These are phyloP conservation scores for Fraxinus excelsior DNA, from an alignment of 257 asterid genomes.

Conservation along the genomic window DNA sequence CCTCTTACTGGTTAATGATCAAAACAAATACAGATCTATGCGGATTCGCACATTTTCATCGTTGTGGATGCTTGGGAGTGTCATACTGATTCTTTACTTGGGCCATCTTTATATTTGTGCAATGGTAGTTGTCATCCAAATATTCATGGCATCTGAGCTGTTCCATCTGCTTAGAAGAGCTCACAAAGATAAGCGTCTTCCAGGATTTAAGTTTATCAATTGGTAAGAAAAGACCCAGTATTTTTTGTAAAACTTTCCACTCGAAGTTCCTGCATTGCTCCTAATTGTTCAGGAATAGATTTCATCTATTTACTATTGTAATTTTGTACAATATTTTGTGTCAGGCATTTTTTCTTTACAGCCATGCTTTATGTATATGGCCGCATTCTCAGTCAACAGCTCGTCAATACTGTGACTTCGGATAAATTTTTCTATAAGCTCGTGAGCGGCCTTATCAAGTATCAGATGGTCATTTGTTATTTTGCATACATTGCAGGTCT, in stretches of 20 bases:
- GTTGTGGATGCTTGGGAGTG: constrained; percentile 62
- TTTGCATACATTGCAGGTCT: constrained; percentile 67
- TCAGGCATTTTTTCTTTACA: constrained; percentile 76
- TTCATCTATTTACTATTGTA: neutral
- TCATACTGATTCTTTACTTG: constrained; percentile 48
- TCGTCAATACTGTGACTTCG: constrained; percentile 52
- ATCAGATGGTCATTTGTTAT: constrained; percentile 72
- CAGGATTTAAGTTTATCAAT: constrained; percentile 68
- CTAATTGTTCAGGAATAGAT: constrained; percentile 26
- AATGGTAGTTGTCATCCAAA: constrained; percentile 62
- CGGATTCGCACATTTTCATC: constrained; percentile 63
- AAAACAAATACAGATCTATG: constrained; percentile 62
- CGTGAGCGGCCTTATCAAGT: constrained; percentile 54
- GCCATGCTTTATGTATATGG: constrained; percentile 76
- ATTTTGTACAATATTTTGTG: neutral
- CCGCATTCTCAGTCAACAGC: constrained; percentile 53
- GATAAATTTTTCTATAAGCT: constrained; percentile 54
- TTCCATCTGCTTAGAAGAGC: constrained; percentile 60
- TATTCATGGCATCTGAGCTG: constrained; percentile 63
- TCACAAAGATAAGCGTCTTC: constrained; percentile 64
- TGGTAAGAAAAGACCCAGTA: constrained; percentile 42
- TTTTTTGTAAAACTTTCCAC: neutral
- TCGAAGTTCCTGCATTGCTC: neutral
- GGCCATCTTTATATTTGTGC: constrained; percentile 76
- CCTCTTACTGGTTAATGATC: constrained; percentile 48